Evolutionary conservation across 2,329 filamentous ascomycete genomes (phyloP).

Genomic region (Penicillium sp.): DNA sequence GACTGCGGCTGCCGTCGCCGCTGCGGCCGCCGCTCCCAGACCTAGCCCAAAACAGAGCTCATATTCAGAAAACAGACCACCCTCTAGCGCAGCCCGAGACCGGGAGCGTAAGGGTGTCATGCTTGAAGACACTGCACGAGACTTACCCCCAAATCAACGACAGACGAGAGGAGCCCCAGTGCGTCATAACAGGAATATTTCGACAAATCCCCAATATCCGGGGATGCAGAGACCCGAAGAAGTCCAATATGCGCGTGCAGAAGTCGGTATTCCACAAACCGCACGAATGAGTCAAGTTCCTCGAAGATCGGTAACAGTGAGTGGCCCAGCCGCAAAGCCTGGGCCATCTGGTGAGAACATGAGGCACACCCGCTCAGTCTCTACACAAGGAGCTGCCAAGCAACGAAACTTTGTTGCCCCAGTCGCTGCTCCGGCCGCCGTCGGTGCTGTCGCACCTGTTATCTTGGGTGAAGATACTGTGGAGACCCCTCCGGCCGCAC

Average conservation of each 20-base stretch:
- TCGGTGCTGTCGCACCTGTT: background rate
- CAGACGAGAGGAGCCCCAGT: slow-evolving; percentile 12
- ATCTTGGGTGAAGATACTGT: slow-evolving; percentile 11
- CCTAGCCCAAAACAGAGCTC: slow-evolving; percentile 4
- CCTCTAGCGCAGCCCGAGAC: slow-evolving; percentile 1
- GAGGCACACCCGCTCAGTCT: slow-evolving; percentile 14
- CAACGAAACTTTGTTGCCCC: slow-evolving; percentile 1
- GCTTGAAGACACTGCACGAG: background rate
- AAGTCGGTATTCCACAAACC: slow-evolving; percentile 7
- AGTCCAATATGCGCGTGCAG: slow-evolving; percentile 21
- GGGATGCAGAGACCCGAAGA: slow-evolving; percentile 17
- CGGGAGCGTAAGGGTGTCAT: background rate
- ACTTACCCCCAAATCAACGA: slow-evolving; percentile 8
- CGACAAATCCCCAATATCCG: slow-evolving; percentile 22
- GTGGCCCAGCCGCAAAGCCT: slow-evolving; percentile 14
- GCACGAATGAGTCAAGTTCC: slow-evolving; percentile 23
- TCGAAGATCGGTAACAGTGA: slow-evolving; percentile 28
- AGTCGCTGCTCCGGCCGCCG: background rate
- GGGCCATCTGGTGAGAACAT: background rate
- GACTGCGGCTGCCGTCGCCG: background rate
- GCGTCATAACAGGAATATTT: slow-evolving; percentile 17
- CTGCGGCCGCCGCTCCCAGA: background rate
- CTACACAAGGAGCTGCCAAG: slow-evolving; percentile 10
- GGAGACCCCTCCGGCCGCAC: slow-evolving; percentile 13
- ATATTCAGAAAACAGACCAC: slow-evolving; percentile 8